phyloP scores from a whole-genome alignment of 2,329 filamentous ascomycete genomes.

The Zymoseptoria tritici region DNA sequence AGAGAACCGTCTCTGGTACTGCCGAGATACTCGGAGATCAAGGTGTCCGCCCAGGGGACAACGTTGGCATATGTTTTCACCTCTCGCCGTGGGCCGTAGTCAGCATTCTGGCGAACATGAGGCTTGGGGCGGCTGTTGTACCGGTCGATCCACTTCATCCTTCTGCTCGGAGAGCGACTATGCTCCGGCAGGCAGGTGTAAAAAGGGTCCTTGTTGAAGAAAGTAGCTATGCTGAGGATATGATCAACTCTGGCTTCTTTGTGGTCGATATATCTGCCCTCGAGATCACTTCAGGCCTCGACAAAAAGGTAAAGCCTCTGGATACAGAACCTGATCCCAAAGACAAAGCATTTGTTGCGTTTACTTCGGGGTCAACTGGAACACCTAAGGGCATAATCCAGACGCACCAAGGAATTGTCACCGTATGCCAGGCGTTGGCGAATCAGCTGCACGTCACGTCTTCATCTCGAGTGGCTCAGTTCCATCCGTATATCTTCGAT shows the following conservation, averaged over 20 bases:
- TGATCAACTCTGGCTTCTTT: not conserved
- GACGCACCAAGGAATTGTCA: conserved; percentile 1
- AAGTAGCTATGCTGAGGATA: not conserved
- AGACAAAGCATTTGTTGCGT: conserved; percentile 2
- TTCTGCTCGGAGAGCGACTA: not conserved
- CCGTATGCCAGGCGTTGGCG: not conserved
- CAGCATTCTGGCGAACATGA: conserved; percentile 1
- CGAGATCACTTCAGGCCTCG: not conserved
- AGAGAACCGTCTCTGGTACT: not conserved
- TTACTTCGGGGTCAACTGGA: conserved; percentile 7
- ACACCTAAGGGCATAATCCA: conserved; percentile 6
- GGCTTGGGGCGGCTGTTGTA: not conserved
- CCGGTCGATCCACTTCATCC: not conserved
- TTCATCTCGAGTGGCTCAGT: conserved; percentile 1
- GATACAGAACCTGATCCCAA: not conserved
- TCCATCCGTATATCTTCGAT: conserved; percentile 2
- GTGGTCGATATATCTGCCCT: not conserved
- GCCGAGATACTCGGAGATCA: not conserved
- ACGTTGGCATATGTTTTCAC: not conserved
- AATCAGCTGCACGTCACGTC: not conserved
- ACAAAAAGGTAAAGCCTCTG: not conserved
- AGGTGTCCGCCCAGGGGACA: not conserved
- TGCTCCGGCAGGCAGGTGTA: not conserved
- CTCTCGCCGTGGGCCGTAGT: not conserved
- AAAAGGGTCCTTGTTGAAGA: conserved; percentile 5